Base-by-base conservation (phyloP, 2,329 filamentous ascomycete species). In the Fragosphaeria purpurea region DNA sequence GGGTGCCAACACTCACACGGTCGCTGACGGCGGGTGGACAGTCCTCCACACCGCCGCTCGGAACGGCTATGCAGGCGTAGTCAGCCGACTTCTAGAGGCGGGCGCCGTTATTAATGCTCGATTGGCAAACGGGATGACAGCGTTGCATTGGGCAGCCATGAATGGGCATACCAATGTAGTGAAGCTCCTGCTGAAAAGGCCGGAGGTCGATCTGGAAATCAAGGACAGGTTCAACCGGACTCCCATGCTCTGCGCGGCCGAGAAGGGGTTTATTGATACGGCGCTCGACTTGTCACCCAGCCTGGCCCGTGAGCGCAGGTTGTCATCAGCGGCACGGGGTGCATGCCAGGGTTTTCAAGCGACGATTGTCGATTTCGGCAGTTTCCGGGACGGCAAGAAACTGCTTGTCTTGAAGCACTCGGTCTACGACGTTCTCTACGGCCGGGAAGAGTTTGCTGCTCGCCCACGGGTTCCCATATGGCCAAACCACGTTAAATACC, bases 81-180 rank as follows among this genome's bases (percentile, higher is more conserved):
- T 66, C 1, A 54, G 56, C 12, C 56, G 72, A 45, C 58, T 77
- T 40, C 60, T 76, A 10, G 58, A 63, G 12, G 63, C 68, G n/a
- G 59, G 64, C 7, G 74, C 71, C 5, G 61, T 70, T 43, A 62
- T 75, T 31, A 73, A 76, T 57, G 69, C 69, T 12, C 64, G 65
- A 42, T 67, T 74, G 52, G 69, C 70, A 47, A 75, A 75, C 43
- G 70, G 69, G 9, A 76, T 75, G 73, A 76, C 72, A 6, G 68
- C 75, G 4, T 60, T 78, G 38, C 74, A 77, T 55, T 73, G 74
- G 67, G 74, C 75, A 3, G 74, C 73, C 9, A 71, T 74, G 53
- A 71, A 71, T 44, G 74, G 74, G 1, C 67, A 63, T 46, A 64
- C 67, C 51, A 63, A 63, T 9, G 69, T 74, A 10, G 72, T 74